Evolutionary conservation across 129 eudicot genomes (phyloP).

Genomic region (Smallanthus sonchifolius): DNA sequence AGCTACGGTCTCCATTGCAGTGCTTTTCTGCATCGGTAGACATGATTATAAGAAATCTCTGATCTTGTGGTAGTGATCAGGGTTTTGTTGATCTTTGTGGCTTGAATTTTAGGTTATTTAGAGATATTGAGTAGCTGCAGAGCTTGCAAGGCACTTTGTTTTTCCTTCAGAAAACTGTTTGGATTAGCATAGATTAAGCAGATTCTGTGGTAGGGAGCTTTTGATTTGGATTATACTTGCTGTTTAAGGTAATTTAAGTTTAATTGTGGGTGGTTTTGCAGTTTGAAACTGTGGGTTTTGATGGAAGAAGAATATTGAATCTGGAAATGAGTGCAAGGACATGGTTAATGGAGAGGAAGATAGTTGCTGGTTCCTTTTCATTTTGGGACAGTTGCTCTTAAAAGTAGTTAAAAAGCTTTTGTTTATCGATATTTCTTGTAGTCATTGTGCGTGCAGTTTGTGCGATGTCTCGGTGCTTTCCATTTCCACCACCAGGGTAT

Average conservation of each 20-base stretch:
- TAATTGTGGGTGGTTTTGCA: constrained; percentile 22
- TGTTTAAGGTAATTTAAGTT: constrained; percentile 18
- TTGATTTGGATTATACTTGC: constrained; percentile 14
- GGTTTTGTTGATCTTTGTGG: constrained; percentile 2
- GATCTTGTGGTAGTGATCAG: constrained; percentile 30
- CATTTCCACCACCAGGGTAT: constrained; percentile 84
- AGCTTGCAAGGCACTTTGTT: constrained; percentile 5
- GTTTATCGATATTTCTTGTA: constrained; percentile 21
- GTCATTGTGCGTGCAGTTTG: constrained; percentile 22
- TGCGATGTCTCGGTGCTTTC: constrained; percentile 85
- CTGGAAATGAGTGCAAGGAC: constrained; percentile 71
- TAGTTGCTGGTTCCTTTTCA: constrained; percentile 64
- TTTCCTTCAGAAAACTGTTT: constrained; percentile 4
- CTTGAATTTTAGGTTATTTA: neutral
- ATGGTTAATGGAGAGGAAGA: constrained; percentile 74
- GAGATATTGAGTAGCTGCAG: neutral
- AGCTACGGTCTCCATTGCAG: neutral
- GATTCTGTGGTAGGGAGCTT: constrained; percentile 7
- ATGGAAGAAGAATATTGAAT: constrained; percentile 39
- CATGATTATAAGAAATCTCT: constrained; percentile 17
- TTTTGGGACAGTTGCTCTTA: constrained; percentile 42
- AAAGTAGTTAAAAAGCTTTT: constrained; percentile 35
- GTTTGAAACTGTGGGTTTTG: constrained; percentile 18
- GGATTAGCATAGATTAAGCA: constrained; percentile 12
- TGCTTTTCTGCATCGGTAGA: constrained; percentile 9